Evolutionary conservation across 2,329 filamentous ascomycete species (phyloP), one percentile per base, ranked within the genome.

Genomic region (Leptodontidium sp.): DNA sequence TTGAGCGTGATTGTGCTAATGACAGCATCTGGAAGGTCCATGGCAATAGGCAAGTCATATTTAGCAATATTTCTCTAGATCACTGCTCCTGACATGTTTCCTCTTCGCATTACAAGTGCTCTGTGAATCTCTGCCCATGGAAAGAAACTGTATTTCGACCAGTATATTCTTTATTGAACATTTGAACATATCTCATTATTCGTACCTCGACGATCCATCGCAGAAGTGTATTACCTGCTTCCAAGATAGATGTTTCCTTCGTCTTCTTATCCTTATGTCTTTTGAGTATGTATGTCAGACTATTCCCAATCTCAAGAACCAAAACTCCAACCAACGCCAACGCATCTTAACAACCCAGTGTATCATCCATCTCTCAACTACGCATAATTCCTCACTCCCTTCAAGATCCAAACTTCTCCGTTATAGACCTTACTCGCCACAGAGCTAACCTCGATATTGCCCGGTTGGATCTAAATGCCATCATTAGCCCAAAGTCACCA

Each of bases 371-470:
- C 24, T 29, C 38, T 64, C 47, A 52, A 38, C 29, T 65, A 77
- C 35, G 70, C 73, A 57, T 78, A 78, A 65, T 77, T 78, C 63
- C 76, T 72, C n/a, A 90, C 87, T 4, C 84, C 85, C 72, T 87
- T 87, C 69, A 93, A 71, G 43, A 80, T 77, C 80, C 80, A 81
- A 35, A 98, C 86, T 81, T 98, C 92, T 4, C 96, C 96, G 78
- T 98, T 99, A 3, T 88, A 87, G 21, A 97, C 94, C 69, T 88
- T 87, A 73, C 90, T 91, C 1, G 90, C 91, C 63, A 97, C 84
- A 68, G 84, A 89, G 52, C 90, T 87, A 15, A 98, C 91, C 79
- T 94, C 89, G 53, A 98, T 88, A 72, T 89, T 86, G 6, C 91
- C 91, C 0, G 95, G 96, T 83, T 94, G 90, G 35, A 96, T 87